Percentiles rank a stretch among this genome's conserved stretches.
phyloP scores from a whole-genome alignment of 169 alveolate species.

The Eimeria necatrix region DNA sequence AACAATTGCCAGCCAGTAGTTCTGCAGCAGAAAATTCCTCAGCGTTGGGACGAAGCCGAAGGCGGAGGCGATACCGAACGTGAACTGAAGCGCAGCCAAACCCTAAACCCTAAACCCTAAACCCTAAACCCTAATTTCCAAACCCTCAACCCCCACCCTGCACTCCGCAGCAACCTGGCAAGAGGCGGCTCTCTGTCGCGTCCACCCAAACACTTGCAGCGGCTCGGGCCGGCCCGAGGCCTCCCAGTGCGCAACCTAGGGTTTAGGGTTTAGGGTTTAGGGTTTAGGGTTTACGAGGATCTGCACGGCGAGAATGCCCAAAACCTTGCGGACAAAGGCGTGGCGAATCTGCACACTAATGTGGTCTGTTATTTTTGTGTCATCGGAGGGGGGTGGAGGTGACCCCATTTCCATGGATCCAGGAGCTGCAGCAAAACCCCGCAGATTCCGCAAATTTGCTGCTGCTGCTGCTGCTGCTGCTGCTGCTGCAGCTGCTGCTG shows the following conservation, averaged over 20 bases:
- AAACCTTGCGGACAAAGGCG: slow-evolving; percentile 81
- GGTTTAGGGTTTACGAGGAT: slow-evolving; percentile 64
- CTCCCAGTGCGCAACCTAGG: too few species aligned
- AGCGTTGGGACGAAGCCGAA: slow-evolving; percentile 54
- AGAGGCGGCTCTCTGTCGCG: neutral
- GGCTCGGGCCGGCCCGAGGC: too few species aligned
- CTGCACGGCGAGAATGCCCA: slow-evolving; percentile 58
- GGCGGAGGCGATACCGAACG: slow-evolving; percentile 60
- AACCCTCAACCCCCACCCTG: neutral
- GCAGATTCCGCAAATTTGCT: neutral
- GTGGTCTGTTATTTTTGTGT: slow-evolving; percentile 32
- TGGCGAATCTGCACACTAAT: slow-evolving; percentile 67
- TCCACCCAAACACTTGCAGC: too few species aligned
- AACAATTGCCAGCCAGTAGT: slow-evolving; percentile 54
- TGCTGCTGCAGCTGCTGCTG: too few species aligned
- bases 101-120: neutral
- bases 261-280: slow-evolving; percentile 39
- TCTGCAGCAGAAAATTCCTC: slow-evolving; percentile 10
- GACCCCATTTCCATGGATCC: neutral
- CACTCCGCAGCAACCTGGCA: neutral
- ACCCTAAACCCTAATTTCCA: neutral
- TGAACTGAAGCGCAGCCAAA: slow-evolving; percentile 38
- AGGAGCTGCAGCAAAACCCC: neutral
- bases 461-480: too few species aligned
- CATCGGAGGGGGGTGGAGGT: neutral